Base-by-base conservation (phyloP, 176 grass and related monocot species). In the Elymus sibiricus region DNA sequence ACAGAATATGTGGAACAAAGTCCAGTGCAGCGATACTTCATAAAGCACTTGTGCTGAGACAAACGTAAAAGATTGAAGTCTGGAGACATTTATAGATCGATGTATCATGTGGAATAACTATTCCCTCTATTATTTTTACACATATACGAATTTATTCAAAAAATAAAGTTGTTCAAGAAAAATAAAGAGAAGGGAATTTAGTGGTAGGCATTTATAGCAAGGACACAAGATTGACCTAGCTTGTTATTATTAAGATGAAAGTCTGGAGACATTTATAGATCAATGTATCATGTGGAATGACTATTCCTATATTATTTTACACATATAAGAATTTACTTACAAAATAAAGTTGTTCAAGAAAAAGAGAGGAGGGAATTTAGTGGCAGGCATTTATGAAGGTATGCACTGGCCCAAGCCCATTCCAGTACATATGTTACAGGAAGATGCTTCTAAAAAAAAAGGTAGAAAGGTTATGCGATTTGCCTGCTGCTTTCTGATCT, bases 361-460 rank as follows among this genome's bases (percentile, higher is more conserved):
- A 37, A 47, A 25, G 15, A 81, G 11, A 81, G 34, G 68, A 31
- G 11, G 32, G 5, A 35, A 90, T 9, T 85, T 58, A 31, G 76
- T 29, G 11, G 1, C 69, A 47, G 11, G 27, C 35, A 62, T 71
- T 24, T 86, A 61, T 62, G 53, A 58, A 58, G 53, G 19, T 58
- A 22, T 62, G 31, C 15, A 40, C 28, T 74, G 10, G 37, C 55
- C 55, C 56, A 73, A 74, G 55, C 69, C 55, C 26, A 84, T 76
- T 44, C 21, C 71, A 65, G 5, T 9, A 16, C 70, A 74, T 49
- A 24, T 76, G 58, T 37, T 64, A 58, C 65, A 58, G 8, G 58
- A 76, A 76, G 10, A 65, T 79, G 44, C n/a, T 74, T 89, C 67
- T 67, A 5, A 26, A 73, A 73, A 83, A 65, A 44, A 60, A 71